Base-by-base conservation (phyloP, 2,329 filamentous ascomycete species). In the Canariomyces notabilis region DNA sequence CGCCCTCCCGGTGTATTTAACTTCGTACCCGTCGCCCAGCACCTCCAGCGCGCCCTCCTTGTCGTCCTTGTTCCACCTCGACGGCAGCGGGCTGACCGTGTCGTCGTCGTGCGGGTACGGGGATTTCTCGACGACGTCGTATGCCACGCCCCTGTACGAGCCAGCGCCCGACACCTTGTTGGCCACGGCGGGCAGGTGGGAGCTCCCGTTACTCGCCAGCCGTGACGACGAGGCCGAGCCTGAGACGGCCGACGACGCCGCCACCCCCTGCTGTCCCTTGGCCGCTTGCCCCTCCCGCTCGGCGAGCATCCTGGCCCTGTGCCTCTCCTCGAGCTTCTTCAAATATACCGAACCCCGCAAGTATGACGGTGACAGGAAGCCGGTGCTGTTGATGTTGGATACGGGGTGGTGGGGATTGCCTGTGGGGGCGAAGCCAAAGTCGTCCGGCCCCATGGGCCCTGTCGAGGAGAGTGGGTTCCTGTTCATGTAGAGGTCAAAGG, bases 321-420 rank as follows among this genome's bases (percentile, higher is more conserved):
- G 77, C 47, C 77, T 79, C 51, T 87, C 82, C 57, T 86, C 80
- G 38, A 96, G 74, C 62, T 79, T 82, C 57, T 85, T 78, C 43
- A 91, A 80, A 65, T 95, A 90, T 59, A 81, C 79, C 12, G 89
- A 91, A 32, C 80, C 80, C 56, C 76, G 74, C 36, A 97, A 76
- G 67, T 96, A 96, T 5, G 88, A 89, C 1, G 91, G 91, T 9
- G 83, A 76, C 65, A 95, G 89, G 72, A 91, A 91, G 48, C 66
- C 58, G 48, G 73, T 64, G 53, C 62, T 56, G 36, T 52, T 59
- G 36, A 48, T 12, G 44, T 42, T 47, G 43, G 40, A 34, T 29
- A 33, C 18, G 1, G 48, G 39, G n/a, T 29, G 21, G 37, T 29
- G 21, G 37, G 6, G 19, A 21, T 19, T 11, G 34, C 29, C 41